phyloP scores from a whole-genome alignment of 108 stramenopile species.

The Stephanodiscus minutulus region DNA sequence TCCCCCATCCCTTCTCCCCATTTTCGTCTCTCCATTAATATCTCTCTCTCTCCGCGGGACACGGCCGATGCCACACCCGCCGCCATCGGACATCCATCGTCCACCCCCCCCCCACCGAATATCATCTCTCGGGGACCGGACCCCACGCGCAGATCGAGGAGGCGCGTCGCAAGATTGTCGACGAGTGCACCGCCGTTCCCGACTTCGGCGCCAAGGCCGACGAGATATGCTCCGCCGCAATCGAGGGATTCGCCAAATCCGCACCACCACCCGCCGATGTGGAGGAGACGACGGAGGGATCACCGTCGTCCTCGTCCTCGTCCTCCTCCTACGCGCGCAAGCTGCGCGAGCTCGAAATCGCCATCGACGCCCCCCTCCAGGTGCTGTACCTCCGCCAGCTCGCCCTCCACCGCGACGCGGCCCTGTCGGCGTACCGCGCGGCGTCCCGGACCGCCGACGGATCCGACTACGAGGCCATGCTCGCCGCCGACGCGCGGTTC shows the following conservation, averaged over 20 bases:
- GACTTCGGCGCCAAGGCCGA: conserved; percentile 88
- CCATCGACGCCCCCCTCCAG: conserved; percentile 90
- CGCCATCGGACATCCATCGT: too few relatives aligned
- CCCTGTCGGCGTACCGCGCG: conserved; percentile 83
- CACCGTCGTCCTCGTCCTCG: conserved; percentile 60
- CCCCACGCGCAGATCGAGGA: conserved; percentile 82
- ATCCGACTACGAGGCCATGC: conserved; percentile 95
- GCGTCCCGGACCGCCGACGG: conserved; percentile 75
- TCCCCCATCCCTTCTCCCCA: too few relatives aligned
- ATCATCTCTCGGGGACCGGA: too few relatives aligned
- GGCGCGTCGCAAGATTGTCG: conserved; percentile 71
- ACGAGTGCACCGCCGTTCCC: conserved; percentile 66
- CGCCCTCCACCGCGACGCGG: conserved; percentile 80
- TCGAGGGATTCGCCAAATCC: conserved; percentile 81
- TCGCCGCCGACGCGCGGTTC: conserved; percentile 90
- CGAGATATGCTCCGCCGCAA: conserved; percentile 85
- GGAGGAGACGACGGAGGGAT: conserved; percentile 53
- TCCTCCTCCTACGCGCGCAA: conserved; percentile 85
- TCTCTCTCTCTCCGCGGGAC: too few relatives aligned
- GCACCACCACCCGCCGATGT: neutral
- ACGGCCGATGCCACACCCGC: too few relatives aligned
- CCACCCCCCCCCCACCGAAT: neutral
- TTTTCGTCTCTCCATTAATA: too few relatives aligned
- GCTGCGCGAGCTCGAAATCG: conserved; percentile 85
- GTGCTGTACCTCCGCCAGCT: conserved; percentile 91